Base-by-base conservation (phyloP, 2,329 filamentous ascomycete species). In the Chaetoscypha palmicola region DNA sequence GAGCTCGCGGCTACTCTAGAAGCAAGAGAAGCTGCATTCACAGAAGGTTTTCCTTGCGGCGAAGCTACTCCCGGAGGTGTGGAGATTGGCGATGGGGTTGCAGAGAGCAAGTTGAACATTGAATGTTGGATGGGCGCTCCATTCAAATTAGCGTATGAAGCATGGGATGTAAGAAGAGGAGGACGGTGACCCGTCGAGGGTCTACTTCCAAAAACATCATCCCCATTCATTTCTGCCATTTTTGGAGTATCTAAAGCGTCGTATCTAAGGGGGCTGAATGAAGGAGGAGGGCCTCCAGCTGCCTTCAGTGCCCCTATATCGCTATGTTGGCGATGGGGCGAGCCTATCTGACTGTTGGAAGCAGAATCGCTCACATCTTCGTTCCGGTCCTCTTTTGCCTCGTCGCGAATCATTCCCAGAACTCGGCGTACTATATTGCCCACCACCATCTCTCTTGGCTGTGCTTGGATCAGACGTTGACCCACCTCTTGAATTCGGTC, bases 351-450 rank as follows among this genome's bases (percentile, higher is more conserved):
- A 43, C 52, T 56, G 39, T 53, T 60, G 14, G 59, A 55, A 16
- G 55, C 56, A 7, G 59, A 55, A 47, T 62, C 59, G 38, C 56
- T 60, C 14, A 46, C 48, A 54, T 58, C 76, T 38, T 68, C 80
- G 48, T 86, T 86, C 46, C 82, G 72, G 55, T 88, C 83, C 57
- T 94, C 87, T 56, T 86, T 83, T 30, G 86, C 85, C 59, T 97
- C 90, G 60, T 96, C 90, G 40, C 92, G 81, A 52, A 98, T 92
- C 51, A 98, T 74, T 33, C 89, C 86, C 28, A 98, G 71, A 2
- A 97, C 86, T 50, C 92, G 81, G 48, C 90, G 81, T 36, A 96
- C 87, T 55, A 98, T 90, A 60, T 98, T 98, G 41, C 89, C 91
- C 34, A 96, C 88, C 4, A 89, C 87, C 56, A 95, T 82, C 68